A percentile compares a stretch with the other conserved stretches of the same genome.
These are phyloP conservation scores for Neofusicoccum ribis DNA, from an alignment of 2,329 filamentous ascomycete species.

Conservation along the genomic window DNA sequence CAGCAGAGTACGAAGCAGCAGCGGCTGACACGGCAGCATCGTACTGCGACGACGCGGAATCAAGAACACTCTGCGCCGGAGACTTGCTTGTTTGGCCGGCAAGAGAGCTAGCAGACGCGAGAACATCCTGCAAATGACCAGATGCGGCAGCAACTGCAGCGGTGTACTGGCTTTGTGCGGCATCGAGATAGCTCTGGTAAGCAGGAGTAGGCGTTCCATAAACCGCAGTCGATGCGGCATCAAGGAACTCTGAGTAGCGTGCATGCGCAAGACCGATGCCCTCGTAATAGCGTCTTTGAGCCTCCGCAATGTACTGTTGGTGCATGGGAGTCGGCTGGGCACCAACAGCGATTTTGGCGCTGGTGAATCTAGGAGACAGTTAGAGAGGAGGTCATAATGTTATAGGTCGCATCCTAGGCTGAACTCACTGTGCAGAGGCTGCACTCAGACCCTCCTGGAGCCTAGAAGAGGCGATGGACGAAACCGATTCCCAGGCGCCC, in stretches of 20 bases:
- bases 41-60: conserved; percentile 48
- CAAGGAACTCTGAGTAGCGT: conserved; percentile 73
- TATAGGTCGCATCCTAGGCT: neutral
- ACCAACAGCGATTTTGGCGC: conserved; percentile 65
- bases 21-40: conserved; percentile 46
- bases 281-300: conserved; percentile 72
- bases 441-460: conserved; percentile 69
- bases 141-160: conserved; percentile 34
- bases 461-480: conserved; percentile 68
- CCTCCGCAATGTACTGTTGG: conserved; percentile 57
- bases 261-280: conserved; percentile 77
- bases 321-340: conserved; percentile 61
- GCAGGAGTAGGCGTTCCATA: conserved; percentile 64
- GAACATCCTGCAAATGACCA: conserved; percentile 30
- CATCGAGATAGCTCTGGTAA: conserved; percentile 37
- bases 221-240: conserved; percentile 69
- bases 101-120: conserved; percentile 42
- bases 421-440: conserved; percentile 62
- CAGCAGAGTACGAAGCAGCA: conserved; percentile 41
- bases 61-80: conserved; percentile 41
- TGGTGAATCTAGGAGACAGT: conserved; percentile 51
- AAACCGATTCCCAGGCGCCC: conserved; percentile 57
- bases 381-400: neutral
- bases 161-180: conserved; percentile 33
- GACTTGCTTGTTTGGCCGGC: conserved; percentile 36